Evolutionary conservation across 805 yeast species (phyloP).

Genomic region (Saccharomycopsis schoenii): DNA sequence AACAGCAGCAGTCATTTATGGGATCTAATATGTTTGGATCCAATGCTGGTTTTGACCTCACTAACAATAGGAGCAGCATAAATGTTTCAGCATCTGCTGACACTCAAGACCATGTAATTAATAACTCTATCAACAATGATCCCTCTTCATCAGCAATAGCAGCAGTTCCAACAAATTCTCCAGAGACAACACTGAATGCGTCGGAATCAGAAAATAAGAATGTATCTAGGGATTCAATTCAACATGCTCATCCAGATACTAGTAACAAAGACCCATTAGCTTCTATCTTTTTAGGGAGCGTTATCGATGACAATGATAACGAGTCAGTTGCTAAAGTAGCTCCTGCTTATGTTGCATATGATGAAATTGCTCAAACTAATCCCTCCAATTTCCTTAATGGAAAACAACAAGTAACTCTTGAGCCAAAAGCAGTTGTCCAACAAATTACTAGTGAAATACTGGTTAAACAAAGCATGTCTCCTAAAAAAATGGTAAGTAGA

Average conservation of each 20-base stretch:
- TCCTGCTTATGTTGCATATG: neutral
- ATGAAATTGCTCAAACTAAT: neutral
- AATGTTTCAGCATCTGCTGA: neutral
- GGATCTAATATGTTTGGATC: neutral
- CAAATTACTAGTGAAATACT: neutral
- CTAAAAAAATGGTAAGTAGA: neutral
- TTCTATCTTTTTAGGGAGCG: constrained; percentile 25
- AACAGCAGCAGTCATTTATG: constrained; percentile 2
- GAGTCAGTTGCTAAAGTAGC: neutral
- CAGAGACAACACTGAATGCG: neutral
- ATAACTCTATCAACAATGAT: neutral
- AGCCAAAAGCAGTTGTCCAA: constrained; percentile 15
- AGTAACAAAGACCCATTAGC: constrained; percentile 5
- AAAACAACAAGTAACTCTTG: neutral
- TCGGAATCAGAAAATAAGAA: too few relatives aligned
- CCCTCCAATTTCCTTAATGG: neutral
- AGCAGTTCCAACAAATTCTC: neutral
- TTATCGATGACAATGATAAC: constrained; percentile 25
- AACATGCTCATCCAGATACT: neutral
- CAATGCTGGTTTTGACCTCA: neutral
- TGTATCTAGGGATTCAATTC: too few relatives aligned
- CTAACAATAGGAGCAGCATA: neutral
- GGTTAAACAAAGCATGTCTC: neutral
- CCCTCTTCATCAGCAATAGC: neutral
- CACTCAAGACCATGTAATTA: neutral